Evolutionary conservation across 306 rosid genomes (phyloP).

Genomic region (Potentilla sterilis): DNA sequence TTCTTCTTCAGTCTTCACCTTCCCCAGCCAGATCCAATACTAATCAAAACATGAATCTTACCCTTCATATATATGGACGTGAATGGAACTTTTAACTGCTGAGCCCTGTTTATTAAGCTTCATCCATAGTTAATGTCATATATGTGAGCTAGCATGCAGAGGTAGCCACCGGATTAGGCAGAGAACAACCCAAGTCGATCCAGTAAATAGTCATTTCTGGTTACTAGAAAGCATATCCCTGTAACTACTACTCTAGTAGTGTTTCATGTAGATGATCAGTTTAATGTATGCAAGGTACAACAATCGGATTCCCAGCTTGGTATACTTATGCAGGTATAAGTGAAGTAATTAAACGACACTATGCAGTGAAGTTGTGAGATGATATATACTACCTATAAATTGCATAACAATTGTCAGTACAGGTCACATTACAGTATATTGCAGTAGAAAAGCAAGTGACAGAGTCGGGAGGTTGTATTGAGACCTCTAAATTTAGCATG

Average conservation of each 20-base stretch:
- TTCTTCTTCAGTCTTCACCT: constrained; percentile 5
- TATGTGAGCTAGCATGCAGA: neutral
- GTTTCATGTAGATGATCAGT: neutral
- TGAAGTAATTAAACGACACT: neutral
- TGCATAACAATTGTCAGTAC: no score
- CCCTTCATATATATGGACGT: neutral
- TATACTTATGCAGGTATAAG: neutral
- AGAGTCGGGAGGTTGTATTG: neutral
- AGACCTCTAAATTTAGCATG: neutral
- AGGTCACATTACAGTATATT: neutral
- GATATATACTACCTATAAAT: no score
- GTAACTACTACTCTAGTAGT: neutral
- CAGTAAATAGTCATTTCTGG: neutral
- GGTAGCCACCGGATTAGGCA: neutral
- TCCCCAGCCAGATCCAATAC: neutral
- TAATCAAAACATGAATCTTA: neutral
- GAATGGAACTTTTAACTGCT: neutral
- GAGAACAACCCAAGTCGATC: neutral
- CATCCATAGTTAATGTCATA: neutral
- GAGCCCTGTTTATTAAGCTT: neutral
- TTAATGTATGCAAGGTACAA: neutral
- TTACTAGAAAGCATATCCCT: neutral
- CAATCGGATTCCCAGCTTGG: neutral
- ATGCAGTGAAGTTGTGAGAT: neutral
- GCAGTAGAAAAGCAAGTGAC: neutral